A percentile compares a stretch with the other conserved stretches of the same genome.
phyloP scores from a whole-genome alignment of 331 rosid genomes.

The Pyrus hybrid region DNA sequence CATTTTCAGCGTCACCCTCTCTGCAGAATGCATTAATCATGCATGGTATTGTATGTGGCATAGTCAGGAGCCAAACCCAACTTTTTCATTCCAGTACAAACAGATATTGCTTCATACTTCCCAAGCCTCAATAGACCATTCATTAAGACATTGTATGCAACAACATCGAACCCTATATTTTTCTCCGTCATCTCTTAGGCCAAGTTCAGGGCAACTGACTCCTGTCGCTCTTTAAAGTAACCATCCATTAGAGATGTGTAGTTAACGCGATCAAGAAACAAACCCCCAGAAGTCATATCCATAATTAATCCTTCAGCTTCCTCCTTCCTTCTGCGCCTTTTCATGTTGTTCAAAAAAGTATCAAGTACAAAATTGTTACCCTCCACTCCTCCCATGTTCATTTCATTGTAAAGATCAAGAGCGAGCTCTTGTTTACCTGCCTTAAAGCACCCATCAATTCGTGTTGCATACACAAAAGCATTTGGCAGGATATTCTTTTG shows the following conservation, averaged over 20 bases:
- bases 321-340: conserved; percentile 54
- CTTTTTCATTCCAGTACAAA: conserved; percentile 54
- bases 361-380: conserved; percentile 54
- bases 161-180: conserved; percentile 51
- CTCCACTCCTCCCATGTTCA: conserved; percentile 55
- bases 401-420: conserved; percentile 55
- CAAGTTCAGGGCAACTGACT: conserved; percentile 50
- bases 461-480: conserved; percentile 51
- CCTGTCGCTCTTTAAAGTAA: conserved; percentile 58
- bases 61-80: conserved; percentile 67
- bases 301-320: conserved; percentile 49
- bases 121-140: conserved; percentile 70
- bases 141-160: conserved; percentile 73
- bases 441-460: conserved; percentile 55
- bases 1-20: conserved; percentile 47
- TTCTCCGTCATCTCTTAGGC: conserved; percentile 70
- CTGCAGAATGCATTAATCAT: conserved; percentile 54
- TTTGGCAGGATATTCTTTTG: conserved; percentile 52
- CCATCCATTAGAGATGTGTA: conserved; percentile 78
- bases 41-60: conserved; percentile 72
- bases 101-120: conserved; percentile 56
- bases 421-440: conserved; percentile 58
- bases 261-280: conserved; percentile 61
- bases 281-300: conserved; percentile 53
- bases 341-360: conserved; percentile 66